Conservation (phyloP, 306 rosid genomes). For the Cicer judaicum region DNA sequence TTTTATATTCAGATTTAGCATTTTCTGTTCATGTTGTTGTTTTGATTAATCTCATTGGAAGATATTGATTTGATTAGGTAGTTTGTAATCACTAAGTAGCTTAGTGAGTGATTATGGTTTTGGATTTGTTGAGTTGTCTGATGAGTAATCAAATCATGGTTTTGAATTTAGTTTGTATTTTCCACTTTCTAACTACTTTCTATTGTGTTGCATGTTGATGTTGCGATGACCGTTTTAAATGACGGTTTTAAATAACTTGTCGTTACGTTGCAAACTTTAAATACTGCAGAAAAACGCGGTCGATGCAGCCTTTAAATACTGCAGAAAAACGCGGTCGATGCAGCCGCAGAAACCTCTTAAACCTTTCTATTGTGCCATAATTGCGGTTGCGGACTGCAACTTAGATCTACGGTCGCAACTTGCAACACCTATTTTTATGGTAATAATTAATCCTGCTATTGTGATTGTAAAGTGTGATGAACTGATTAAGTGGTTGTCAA, state of each 20-base stretch:
- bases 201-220: too few species aligned
- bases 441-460: slow-evolving; percentile 14
- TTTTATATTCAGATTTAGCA: slow-evolving; percentile 26
- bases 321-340: too few species aligned
- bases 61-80: slow-evolving; percentile 37
- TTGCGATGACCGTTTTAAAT: too few species aligned
- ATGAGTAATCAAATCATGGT: slow-evolving; percentile 18
- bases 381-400: too few species aligned
- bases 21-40: slow-evolving; percentile 6
- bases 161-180: not conserved
- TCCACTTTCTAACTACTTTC: not conserved
- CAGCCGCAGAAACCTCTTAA: too few species aligned
- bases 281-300: too few species aligned
- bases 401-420: too few species aligned
- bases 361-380: too few species aligned
- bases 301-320: not conserved
- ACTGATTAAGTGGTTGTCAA: not conserved
- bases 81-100: not conserved
- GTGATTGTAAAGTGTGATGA: not conserved
- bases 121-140: slow-evolving; percentile 33
- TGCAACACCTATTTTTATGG: not conserved
- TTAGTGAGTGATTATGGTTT: slow-evolving; percentile 1
- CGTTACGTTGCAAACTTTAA: too few species aligned
- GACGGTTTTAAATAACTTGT: too few species aligned
- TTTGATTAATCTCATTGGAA: slow-evolving; percentile 15